These are phyloP conservation scores for Tylopilus felleus DNA, from an alignment of 768 basidiomycete genomes.

Conservation along the genomic window DNA sequence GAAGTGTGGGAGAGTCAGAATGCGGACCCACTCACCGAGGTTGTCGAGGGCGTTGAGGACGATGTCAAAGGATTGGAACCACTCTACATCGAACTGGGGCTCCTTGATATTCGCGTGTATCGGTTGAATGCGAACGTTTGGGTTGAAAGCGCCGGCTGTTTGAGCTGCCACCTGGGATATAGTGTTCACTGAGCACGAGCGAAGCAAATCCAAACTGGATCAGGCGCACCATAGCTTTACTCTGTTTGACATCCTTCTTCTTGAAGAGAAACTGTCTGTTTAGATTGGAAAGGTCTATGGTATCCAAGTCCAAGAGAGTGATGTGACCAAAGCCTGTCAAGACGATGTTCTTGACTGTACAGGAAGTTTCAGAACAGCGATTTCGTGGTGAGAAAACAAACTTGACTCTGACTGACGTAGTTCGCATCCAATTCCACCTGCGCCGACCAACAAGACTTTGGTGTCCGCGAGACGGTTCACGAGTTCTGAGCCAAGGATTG, in stretches of 20 bases:
- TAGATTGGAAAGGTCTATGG: constrained; percentile 96
- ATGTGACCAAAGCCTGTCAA: constrained; percentile 91
- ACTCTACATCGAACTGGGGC: constrained; percentile 79
- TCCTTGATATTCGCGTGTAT: constrained; percentile 97
- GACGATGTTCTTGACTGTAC: constrained; percentile 90
- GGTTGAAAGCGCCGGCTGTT: constrained; percentile 82
- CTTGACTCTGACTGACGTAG: constrained; percentile 58
- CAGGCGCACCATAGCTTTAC: constrained; percentile 78
- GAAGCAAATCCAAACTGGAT: not conserved
- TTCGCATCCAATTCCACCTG: constrained; percentile 97
- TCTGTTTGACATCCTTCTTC: constrained; percentile 96
- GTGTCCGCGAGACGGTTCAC: constrained; percentile 57
- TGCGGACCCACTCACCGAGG: constrained; percentile 57
- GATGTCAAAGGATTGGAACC: constrained; percentile 89
- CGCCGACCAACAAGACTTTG: constrained; percentile 86
- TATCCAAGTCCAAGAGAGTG: constrained; percentile 93
- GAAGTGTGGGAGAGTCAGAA: not conserved
- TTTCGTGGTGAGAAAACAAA: not conserved
- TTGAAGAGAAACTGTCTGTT: constrained; percentile 96
- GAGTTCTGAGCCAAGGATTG: constrained; percentile 77
- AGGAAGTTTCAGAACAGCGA: not conserved
- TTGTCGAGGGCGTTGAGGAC: constrained; percentile 97
- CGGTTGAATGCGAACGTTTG: constrained; percentile 80
- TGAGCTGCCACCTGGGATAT: constrained; percentile 68
- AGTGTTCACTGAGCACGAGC: not conserved